Evolutionary conservation across 208 protist genomes (phyloP).

Genomic region (Blastocrithidia nonstop): DNA sequence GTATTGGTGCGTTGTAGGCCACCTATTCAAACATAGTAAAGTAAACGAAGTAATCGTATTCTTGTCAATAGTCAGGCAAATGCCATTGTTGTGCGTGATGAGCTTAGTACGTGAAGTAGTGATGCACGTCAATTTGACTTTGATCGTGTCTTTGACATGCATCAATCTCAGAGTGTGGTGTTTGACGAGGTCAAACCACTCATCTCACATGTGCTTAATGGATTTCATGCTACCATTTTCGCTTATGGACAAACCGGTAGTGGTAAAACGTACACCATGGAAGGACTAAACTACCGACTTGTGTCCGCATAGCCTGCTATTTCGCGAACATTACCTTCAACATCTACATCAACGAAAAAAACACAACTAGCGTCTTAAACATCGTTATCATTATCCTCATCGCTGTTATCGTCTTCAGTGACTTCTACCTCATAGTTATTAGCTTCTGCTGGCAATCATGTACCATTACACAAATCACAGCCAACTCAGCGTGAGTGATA

Average conservation of each 20-base stretch:
- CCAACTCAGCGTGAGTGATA: background rate
- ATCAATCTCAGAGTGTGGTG: conserved; percentile 29
- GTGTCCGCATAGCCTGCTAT: background rate
- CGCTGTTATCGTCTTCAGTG: too few species aligned
- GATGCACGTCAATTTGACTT: conserved; percentile 48
- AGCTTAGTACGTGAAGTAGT: background rate
- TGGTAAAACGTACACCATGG: conserved; percentile 85
- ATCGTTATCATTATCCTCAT: too few species aligned
- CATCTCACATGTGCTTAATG: conserved; percentile 72
- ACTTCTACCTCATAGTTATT: too few species aligned
- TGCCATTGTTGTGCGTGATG: conserved; percentile 4
- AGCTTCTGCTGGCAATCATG: too few species aligned
- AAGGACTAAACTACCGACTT: conserved; percentile 37
- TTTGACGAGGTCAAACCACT: conserved; percentile 59
- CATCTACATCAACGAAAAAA: background rate
- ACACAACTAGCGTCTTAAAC: background rate
- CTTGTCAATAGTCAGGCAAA: conserved; percentile 17
- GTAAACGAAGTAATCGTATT: conserved; percentile 20
- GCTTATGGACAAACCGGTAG: conserved; percentile 86
- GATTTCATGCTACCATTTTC: conserved; percentile 78
- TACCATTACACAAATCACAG: too few species aligned
- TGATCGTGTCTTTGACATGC: conserved; percentile 40
- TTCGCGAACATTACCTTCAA: background rate
- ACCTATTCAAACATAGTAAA: conserved; percentile 11
- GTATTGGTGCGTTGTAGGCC: conserved; percentile 66